Evolutionary conservation across 1,139 yeast genomes (phyloP), one percentile per base, ranked within the genome.

Genomic region (Hansenula sp.): DNA sequence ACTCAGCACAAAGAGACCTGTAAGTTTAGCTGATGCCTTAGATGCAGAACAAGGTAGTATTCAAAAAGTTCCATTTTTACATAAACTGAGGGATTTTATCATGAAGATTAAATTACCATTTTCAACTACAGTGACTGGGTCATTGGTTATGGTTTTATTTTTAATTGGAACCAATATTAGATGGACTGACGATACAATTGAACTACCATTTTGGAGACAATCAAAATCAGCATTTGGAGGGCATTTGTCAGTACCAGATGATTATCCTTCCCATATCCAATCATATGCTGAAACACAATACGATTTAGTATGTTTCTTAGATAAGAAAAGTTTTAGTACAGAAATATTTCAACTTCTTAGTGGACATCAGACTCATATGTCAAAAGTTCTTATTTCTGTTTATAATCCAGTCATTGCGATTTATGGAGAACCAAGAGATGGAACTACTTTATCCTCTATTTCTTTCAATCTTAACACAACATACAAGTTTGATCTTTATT

Each of bases 401-500:
- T 48, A 49, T 20, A 55, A 56, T 13, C 68, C 67, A 13, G 25
- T 48, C 2, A 40, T 59, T 22, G 57, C 51, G 0, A 36, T 58
- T 14, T 42, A 52, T 14, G 45, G 44, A 19, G 16, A 5, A 19
- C 28, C 26, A 9, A 41, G 37, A 1, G 30, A 14, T 1, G 14
- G 18, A 16, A 22, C 36, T 19, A 39, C 8, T 39, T 28, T 21
- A 14, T 39, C 34, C 29, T 32, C 27, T 42, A 32, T 21, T 37
- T 14, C 49, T 59, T 36, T 50, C 54, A n/a, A 42, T 64, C 45
- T 52, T 12, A 40, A 44, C 17, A 50, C 62, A 4, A 51, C 62
- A 12, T 65, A 64, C 51, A 60, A 57, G 35, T 66, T 66, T 47
- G 73, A 70, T 48, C 45, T 60, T n/a, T 64, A 59, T 41, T 69